phyloP scores from a whole-genome alignment of 306 rosid genomes.

The Mimosa pudica region DNA sequence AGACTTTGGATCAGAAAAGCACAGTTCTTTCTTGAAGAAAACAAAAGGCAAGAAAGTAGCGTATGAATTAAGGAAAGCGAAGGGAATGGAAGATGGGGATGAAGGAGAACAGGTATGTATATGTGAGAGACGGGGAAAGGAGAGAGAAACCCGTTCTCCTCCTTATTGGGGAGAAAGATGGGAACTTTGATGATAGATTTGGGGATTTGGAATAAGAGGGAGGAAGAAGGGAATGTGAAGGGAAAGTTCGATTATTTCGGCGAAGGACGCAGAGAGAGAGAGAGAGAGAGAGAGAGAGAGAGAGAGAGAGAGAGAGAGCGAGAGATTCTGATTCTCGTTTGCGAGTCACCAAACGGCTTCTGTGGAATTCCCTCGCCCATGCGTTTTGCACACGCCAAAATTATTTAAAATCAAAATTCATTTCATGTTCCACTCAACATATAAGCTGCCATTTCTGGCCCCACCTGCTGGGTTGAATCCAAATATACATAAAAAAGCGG shows the following conservation, averaged over 20 bases:
- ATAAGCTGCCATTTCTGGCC: too few species aligned
- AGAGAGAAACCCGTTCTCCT: conserved; percentile 37
- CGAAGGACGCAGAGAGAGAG: not conserved
- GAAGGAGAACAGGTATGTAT: conserved; percentile 44
- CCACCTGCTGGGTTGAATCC: too few species aligned
- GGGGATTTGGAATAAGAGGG: not conserved
- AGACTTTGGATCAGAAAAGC: conserved; percentile 5
- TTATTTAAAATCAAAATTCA: too few species aligned
- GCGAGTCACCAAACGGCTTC: not conserved
- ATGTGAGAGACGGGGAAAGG: not conserved
- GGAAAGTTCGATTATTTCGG: not conserved
- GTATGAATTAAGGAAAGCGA: not conserved
- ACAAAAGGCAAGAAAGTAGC: not conserved
- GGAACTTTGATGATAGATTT: not conserved
- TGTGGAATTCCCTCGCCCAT: not conserved
- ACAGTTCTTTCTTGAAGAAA: not conserved
- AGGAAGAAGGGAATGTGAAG: not conserved
- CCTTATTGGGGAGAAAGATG: not conserved
- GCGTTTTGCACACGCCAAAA: conserved; percentile 5
- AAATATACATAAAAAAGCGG: too few species aligned
- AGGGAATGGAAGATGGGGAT: not conserved
- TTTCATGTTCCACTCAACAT: too few species aligned
- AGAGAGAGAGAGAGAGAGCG: not conserved
- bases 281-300: too few species aligned
- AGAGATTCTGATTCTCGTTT: not conserved